phyloP scores from a whole-genome alignment of 78 protist genomes.

The Dictyostelium discoideum region DNA sequence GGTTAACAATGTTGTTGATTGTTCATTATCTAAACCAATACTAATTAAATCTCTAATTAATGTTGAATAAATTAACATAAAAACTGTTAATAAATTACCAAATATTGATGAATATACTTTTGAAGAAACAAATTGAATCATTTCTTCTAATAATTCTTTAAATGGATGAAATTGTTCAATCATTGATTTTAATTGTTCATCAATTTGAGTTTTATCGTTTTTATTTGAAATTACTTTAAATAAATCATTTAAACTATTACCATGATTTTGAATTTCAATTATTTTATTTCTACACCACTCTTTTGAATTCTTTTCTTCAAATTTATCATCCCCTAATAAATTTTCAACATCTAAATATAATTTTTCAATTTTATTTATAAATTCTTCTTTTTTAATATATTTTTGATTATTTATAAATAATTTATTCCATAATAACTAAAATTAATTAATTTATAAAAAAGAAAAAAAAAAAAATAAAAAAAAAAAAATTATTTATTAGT shows the following conservation, averaged over 20 bases:
- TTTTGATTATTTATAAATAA: background rate
- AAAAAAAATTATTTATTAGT: background rate
- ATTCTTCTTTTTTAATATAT: constrained; percentile 7
- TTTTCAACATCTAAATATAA: background rate
- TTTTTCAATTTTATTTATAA: background rate
- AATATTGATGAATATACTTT: background rate
- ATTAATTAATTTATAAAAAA: background rate
- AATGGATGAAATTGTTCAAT: background rate
- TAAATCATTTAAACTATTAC: constrained; percentile 7
- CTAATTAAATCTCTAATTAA: background rate
- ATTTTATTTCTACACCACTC: background rate
- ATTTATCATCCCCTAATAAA: background rate
- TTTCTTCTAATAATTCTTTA: background rate
- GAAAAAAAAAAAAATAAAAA: background rate
- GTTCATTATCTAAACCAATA: background rate
- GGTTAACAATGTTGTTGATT: background rate
- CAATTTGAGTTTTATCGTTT: background rate
- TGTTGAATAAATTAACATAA: background rate
- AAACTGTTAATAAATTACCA: background rate
- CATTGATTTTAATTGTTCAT: background rate
- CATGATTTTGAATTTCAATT: background rate
- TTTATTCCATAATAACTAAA: background rate
- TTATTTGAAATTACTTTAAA: background rate
- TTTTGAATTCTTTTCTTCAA: background rate
- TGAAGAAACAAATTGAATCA: background rate